phyloP scores from a whole-genome alignment of 306 rosid genomes.

The Lupinus albus region DNA sequence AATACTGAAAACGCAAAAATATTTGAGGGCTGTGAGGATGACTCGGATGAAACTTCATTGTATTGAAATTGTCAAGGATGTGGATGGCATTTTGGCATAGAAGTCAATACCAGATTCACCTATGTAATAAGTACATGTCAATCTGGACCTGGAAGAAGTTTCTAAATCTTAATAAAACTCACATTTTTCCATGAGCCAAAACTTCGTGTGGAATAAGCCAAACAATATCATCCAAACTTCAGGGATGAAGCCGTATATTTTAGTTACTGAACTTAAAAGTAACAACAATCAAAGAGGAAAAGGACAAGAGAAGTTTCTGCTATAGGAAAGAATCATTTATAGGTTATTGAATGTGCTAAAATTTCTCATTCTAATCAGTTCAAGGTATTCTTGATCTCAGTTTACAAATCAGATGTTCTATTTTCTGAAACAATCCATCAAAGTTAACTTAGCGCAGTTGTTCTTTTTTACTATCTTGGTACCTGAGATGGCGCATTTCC shows the following conservation, averaged over 20 bases:
- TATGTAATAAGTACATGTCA: slow-evolving; percentile 7
- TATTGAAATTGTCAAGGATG: background rate
- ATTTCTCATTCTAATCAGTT: slow-evolving; percentile 3
- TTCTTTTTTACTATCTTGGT: background rate
- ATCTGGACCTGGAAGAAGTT: slow-evolving; percentile 1
- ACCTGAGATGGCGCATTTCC: slow-evolving; percentile 18
- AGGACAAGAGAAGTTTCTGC: slow-evolving; percentile 7
- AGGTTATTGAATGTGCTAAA: background rate
- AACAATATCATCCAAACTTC: background rate
- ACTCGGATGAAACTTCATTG: background rate
- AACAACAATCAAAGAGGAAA: background rate
- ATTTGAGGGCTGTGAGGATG: background rate
- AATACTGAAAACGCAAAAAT: background rate
- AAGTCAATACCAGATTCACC: background rate
- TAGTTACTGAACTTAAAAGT: background rate
- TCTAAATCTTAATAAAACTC: background rate
- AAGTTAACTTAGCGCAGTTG: background rate
- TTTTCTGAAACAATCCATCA: background rate
- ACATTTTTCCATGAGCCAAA: background rate
- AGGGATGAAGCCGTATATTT: background rate
- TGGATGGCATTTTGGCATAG: slow-evolving; percentile 11
- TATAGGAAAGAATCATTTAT: slow-evolving; percentile 4
- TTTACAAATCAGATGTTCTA: background rate
- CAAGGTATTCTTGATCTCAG: slow-evolving; percentile 13
- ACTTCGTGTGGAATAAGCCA: background rate